Base-by-base conservation (phyloP, 768 basidiomycete species). In the Naganishia antarctica region DNA sequence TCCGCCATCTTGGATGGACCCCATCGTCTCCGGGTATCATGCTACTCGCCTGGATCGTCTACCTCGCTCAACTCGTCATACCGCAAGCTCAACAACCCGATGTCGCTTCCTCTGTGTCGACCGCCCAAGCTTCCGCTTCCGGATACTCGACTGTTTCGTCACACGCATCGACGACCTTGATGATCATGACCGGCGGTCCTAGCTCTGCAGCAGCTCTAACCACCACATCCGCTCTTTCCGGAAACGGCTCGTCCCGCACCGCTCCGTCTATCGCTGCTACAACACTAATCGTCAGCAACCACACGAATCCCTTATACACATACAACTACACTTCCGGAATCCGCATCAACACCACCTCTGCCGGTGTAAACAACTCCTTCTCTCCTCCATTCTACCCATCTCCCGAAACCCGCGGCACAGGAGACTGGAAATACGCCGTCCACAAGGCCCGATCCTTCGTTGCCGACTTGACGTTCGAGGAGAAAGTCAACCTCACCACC, bases 401-500 rank as follows among this genome's bases (percentile, higher is more conserved):
- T 11, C 58, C 58, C 34, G 23, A 26, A 9, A 61, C 60, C 18
- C 58, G 58, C 16, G 67, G 68, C 12, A 44, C 59, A n/a, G 70
- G 67, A 7, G 45, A 59, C 16, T 79, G 79, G 79, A 60, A 64
- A 2, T 53, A 61, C 1, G 78, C 78, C 1, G 72, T 77, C 29
- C 29, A 23, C 0, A 70, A 71, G 15, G 79, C 79, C 2, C 43
- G 66, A 29, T 60, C 40, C 0, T 70, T 69, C 57, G 79, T 87
- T 4, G 72, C 79, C 7, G 81, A 83, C 61, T 78, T 84, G 65
- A 82, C 83, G 2, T 69, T 83, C 7, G 78, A 83, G 62, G 84
- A 86, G 66, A 84, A 85, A 70, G 81, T 84, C 29, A 81, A 81
- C 61, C 74, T 86, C 15, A 82, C 81, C 0, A 86, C 84, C 26